phyloP scores from a whole-genome alignment of 1,284 basidiomycete genomes.

The Amylostereum areolatum region DNA sequence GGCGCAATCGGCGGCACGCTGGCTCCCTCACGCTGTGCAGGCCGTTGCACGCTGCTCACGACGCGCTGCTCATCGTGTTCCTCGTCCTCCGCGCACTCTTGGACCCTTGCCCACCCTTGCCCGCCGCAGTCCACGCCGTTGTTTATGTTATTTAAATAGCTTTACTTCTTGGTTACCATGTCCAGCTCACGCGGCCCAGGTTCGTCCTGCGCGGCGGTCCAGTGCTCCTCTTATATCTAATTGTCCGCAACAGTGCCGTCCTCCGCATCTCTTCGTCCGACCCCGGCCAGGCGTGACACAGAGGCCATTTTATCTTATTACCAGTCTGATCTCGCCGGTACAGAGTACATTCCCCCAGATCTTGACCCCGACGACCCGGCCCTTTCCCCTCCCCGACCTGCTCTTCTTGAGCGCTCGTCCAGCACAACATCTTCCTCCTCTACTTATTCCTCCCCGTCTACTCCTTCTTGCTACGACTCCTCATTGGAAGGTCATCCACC shows the following conservation, averaged over 20 bases:
- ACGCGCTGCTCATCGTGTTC: too few relatives aligned
- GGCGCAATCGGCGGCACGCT: too few relatives aligned
- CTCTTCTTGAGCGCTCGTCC: neutral
- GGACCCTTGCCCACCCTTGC: too few relatives aligned
- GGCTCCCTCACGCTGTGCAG: too few relatives aligned
- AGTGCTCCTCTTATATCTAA: neutral
- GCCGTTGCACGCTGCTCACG: too few relatives aligned
- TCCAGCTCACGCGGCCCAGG: too few relatives aligned
- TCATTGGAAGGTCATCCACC: neutral
- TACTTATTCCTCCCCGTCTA: constrained; percentile 2
- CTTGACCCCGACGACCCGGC: neutral
- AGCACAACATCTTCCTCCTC: constrained; percentile 5
- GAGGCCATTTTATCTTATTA: constrained; percentile 32
- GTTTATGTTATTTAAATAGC: too few relatives aligned
- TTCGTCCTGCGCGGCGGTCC: too few relatives aligned
- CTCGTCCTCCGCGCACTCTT: too few relatives aligned
- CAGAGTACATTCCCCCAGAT: constrained; percentile 15
- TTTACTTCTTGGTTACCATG: too few relatives aligned
- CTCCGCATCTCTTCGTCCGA: constrained; percentile 6
- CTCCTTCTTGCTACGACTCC: neutral
- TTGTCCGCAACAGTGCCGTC: neutral
- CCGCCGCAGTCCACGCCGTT: too few relatives aligned
- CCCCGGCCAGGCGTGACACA: constrained; percentile 18
- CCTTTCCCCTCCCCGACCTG: neutral
- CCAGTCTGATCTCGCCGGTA: constrained; percentile 22